Evolutionary conservation across 2,329 filamentous ascomycete genomes (phyloP), one percentile per base, ranked within the genome.

Genomic region (Myriosclerotinia curreyana): DNA sequence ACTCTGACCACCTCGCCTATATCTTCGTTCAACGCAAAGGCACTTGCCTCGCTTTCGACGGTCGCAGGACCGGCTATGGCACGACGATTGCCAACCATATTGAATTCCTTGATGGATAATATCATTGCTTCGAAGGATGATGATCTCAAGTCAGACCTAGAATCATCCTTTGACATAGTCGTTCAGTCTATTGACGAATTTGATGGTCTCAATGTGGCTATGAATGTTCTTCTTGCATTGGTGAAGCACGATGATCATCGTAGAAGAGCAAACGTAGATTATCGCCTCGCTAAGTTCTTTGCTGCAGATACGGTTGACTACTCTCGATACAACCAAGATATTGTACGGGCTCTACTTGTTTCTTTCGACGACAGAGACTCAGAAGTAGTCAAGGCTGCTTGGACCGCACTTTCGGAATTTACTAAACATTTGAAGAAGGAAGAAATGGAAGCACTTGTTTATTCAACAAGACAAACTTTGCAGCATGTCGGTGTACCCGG

Each of bases 61-160:
- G 96, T 99, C 59, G 94, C 95, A 66, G 89, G 92, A 61, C 83
- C 88, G 62, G 88, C 93, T 62, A 96, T 99, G 90, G 96, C 93
- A 71, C 85, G 95, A 72, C 88, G 92, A 70, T 78, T 99, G 65
- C 92, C 94, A 20, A 90, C 86, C 67, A 96, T 99, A 68, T 85
- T 99, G 77, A 97, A 96, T 75, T 88, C 92, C 2, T 83, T 99
- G 53, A 92, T 98, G 88, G 93, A 98, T 75, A 96, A 92, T 70
- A 91, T 96, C 59, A 86, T 98, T 66, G 82, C 83, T 63, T 86
- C 85, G 74, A 86, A 87, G 68, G 91, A 97, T 64, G 88, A 90
- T n/a, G 78, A 79, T 9, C 85, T 96, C 44, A 85, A 82, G 34
- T 77, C 77, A 50, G 93, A 98, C 67, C 82, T 99, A 14, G 86